Conservation (phyloP, 2,329 filamentous ascomycete genomes). For the Pseudogymnoascus sp. region DNA sequence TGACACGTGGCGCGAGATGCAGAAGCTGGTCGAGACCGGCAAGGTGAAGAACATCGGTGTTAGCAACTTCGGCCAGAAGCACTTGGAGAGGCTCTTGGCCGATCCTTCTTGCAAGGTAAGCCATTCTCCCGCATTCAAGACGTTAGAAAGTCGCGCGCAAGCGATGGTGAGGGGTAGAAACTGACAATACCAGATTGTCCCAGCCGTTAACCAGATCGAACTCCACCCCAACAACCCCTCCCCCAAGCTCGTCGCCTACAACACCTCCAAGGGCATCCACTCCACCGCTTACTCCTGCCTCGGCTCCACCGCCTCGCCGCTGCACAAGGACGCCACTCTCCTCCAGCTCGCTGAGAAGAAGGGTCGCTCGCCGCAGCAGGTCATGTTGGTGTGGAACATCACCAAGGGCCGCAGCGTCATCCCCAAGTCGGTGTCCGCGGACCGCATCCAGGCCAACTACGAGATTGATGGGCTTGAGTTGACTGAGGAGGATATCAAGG, state of each 20-base stretch:
- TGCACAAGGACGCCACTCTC: slow-evolving; percentile 61
- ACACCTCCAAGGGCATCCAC: slow-evolving; percentile 67
- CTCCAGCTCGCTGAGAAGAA: slow-evolving; percentile 57
- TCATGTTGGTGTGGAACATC: slow-evolving; percentile 73
- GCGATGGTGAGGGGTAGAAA: neutral
- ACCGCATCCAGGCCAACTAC: slow-evolving; percentile 70
- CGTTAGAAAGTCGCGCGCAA: neutral
- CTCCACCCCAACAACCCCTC: slow-evolving; percentile 75
- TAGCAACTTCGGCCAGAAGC: slow-evolving; percentile 77
- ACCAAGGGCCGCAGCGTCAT: slow-evolving; percentile 78
- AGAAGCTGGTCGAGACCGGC: slow-evolving; percentile 60
- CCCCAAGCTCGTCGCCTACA: slow-evolving; percentile 70
- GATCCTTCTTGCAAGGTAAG: slow-evolving; percentile 55
- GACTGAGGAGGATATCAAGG: slow-evolving; percentile 4
- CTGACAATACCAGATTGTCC: slow-evolving; percentile 38
- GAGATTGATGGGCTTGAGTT: slow-evolving; percentile 31
- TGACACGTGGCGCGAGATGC: slow-evolving; percentile 69
- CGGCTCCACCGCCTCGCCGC: slow-evolving; percentile 62
- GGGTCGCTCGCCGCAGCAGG: slow-evolving; percentile 66
- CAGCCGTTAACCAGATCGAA: slow-evolving; percentile 76
- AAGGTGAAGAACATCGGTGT: slow-evolving; percentile 78
- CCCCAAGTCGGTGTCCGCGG: slow-evolving; percentile 72
- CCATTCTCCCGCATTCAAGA: neutral
- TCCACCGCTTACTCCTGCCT: slow-evolving; percentile 68
- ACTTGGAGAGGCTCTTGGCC: slow-evolving; percentile 70